Evolutionary conservation across 140 eudicot species (phyloP).

Genomic region (Bidens hawaiensis): DNA sequence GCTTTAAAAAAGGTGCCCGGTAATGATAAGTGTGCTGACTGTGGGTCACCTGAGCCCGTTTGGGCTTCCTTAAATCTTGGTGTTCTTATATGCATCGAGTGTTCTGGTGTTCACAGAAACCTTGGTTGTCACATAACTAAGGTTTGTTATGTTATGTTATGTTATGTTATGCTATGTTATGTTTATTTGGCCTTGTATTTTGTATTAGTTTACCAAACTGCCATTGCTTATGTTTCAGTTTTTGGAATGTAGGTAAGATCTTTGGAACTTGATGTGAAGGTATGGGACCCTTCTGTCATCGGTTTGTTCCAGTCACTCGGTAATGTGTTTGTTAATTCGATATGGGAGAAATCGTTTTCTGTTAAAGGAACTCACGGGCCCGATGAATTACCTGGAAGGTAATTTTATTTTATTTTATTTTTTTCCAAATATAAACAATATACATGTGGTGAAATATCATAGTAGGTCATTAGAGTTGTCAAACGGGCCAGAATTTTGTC

Average conservation of each 20-base stretch:
- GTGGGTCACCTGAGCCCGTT: constrained; percentile 92
- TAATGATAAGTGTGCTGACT: constrained; percentile 93
- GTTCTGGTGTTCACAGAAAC: constrained; percentile 97
- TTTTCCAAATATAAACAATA: background rate
- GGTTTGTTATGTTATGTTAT: too few relatives aligned
- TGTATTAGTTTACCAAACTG: background rate
- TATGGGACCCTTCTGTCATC: constrained; percentile 96
- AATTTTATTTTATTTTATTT: constrained; percentile 10
- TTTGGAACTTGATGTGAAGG: constrained; percentile 84
- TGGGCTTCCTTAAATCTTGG: constrained; percentile 99
- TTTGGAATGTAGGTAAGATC: constrained; percentile 75
- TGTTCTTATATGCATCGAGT: constrained; percentile 84
- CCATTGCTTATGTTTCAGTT: constrained; percentile 7
- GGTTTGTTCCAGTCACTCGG: constrained; percentile 76
- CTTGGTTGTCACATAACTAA: constrained; percentile 95
- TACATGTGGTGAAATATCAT: background rate
- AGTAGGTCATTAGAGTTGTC: background rate
- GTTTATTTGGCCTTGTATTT: background rate
- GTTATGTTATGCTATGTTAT: background rate
- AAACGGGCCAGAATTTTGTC: background rate
- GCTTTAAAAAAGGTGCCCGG: constrained; percentile 61
- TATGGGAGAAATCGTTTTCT: constrained; percentile 78
- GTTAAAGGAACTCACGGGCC: constrained; percentile 42
- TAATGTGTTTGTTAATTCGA: constrained; percentile 75
- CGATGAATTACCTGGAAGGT: constrained; percentile 73